Conservation (phyloP, 192 early-diverging fungal species). For the Allomyces arbusculus region DNA sequence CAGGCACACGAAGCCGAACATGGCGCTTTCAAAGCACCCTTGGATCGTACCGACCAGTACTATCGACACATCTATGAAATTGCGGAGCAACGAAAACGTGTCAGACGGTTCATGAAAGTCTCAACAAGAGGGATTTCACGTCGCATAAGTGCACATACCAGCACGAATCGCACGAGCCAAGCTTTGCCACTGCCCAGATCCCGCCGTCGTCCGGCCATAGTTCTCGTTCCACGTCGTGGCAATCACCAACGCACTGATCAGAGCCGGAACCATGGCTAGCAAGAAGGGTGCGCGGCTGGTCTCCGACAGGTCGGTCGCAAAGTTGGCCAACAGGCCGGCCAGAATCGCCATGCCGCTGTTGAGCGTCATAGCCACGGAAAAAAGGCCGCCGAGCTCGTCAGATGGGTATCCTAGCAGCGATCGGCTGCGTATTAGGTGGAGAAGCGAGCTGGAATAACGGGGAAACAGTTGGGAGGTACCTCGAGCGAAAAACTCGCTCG, state of each 20-base stretch:
- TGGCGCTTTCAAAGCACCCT: constrained; percentile 21
- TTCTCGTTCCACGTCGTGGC: not conserved
- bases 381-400: not conserved
- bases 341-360: not conserved
- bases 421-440: too few relatives aligned
- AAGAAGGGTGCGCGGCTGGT: not conserved
- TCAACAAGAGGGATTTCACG: too few relatives aligned
- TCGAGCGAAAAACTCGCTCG: constrained; percentile 13
- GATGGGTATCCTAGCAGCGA: too few relatives aligned
- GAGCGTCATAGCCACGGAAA: not conserved
- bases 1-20: constrained; percentile 31
- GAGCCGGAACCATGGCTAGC: not conserved
- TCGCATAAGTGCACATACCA: too few relatives aligned
- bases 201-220: not conserved
- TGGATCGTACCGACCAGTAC: constrained; percentile 23
- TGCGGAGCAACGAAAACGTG: too few relatives aligned
- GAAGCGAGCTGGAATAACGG: too few relatives aligned
- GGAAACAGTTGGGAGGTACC: not conserved
- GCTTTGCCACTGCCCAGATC: too few relatives aligned
- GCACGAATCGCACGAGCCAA: too few relatives aligned
- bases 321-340: not conserved
- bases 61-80: constrained; percentile 10
- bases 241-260: not conserved
- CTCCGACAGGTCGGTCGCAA: not conserved
- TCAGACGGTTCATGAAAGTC: too few relatives aligned